Percentiles rank a stretch among this genome's conserved stretches.
phyloP scores from a whole-genome alignment of 441 rosid genomes.

The Pelargonium myrrhifolium region DNA sequence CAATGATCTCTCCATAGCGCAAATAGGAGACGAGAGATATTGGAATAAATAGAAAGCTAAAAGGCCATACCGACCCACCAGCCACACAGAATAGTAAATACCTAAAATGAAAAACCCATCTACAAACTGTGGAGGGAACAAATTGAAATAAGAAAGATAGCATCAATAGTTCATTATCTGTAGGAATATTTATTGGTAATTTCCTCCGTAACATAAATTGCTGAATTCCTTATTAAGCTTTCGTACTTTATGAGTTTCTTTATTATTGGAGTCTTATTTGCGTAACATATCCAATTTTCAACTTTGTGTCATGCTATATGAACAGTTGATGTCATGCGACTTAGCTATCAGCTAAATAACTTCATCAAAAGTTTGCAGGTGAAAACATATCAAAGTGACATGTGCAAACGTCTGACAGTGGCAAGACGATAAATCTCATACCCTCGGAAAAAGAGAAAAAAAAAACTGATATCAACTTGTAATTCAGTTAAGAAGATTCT shows the following conservation, averaged over 20 bases:
- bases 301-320: background rate
- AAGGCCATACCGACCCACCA: background rate
- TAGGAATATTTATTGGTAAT: background rate
- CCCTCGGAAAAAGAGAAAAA: no score
- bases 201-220: background rate
- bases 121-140: background rate
- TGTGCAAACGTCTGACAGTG: background rate
- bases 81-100: background rate
- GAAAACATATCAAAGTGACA: background rate
- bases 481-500: background rate
- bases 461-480: background rate
- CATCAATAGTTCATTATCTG: no score
- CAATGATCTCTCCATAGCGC: background rate
- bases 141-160: background rate
- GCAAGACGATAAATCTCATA: background rate
- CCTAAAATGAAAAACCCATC: background rate
- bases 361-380: background rate
- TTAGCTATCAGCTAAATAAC: background rate
- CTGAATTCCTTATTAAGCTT: background rate
- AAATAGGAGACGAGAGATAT: background rate
- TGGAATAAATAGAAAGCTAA: background rate
- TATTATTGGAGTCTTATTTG: no score
- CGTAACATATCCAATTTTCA: background rate
- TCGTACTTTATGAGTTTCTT: background rate
- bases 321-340: background rate